A percentile compares a stretch with the other conserved stretches of the same genome.
phyloP scores from a whole-genome alignment of 495 filamentous ascomycete genomes.

The Ramalina peruviana region DNA sequence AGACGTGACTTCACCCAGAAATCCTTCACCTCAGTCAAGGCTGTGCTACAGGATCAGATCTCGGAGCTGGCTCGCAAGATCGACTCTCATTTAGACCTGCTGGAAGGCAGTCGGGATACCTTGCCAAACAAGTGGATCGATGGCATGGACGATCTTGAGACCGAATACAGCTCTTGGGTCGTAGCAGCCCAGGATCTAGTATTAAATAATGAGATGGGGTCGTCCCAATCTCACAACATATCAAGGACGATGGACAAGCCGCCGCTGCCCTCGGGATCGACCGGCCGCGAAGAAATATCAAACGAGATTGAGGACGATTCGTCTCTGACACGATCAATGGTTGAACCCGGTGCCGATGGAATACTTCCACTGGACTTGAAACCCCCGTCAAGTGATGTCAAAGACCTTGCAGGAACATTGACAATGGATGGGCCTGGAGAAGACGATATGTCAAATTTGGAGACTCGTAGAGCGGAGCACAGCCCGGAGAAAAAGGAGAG shows the following conservation, averaged over 20 bases:
- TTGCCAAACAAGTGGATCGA: slow-evolving; percentile 82
- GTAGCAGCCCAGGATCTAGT: slow-evolving; percentile 34
- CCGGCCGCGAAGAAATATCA: too few species aligned
- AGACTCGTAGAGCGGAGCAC: neutral
- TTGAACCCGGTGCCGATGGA: too few species aligned
- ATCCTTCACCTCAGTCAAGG: slow-evolving; percentile 47
- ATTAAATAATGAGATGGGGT: slow-evolving; percentile 30
- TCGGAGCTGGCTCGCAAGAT: slow-evolving; percentile 53
- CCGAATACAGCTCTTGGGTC: slow-evolving; percentile 68
- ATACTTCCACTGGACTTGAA: neutral
- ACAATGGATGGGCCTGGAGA: too few species aligned
- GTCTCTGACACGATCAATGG: too few species aligned
- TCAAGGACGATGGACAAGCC: too few species aligned
- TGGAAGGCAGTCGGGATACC: slow-evolving; percentile 72
- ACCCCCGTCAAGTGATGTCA: too few species aligned
- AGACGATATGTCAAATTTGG: too few species aligned
- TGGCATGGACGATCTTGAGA: slow-evolving; percentile 65
- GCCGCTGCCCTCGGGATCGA: too few species aligned
- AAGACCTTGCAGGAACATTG: too few species aligned
- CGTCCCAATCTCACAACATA: too few species aligned
- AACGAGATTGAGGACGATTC: too few species aligned
- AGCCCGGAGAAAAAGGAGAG: too few species aligned
- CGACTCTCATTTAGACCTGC: slow-evolving; percentile 68
- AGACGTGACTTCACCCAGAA: slow-evolving; percentile 26
- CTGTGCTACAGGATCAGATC: slow-evolving; percentile 54